Evolutionary conservation across 768 basidiomycete genomes (phyloP).

Genomic region (Rickenella mellea): DNA sequence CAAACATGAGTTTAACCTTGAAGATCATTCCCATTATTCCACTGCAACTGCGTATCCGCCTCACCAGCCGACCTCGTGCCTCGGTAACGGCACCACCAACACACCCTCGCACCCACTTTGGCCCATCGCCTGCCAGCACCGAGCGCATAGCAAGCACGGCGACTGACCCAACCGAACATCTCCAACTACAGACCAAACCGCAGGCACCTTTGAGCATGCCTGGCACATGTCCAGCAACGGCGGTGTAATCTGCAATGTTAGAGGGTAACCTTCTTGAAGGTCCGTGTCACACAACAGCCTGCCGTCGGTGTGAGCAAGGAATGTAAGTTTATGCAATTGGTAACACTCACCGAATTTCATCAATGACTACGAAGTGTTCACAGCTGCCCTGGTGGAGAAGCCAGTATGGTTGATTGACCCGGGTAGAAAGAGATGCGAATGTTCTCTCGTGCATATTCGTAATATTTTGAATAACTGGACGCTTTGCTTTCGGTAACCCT

Average conservation of each 20-base stretch:
- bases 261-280: conserved; percentile 48
- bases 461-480: conserved; percentile 26
- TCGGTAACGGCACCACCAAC: conserved; percentile 43
- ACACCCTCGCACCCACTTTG: conserved; percentile 30
- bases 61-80: conserved; percentile 29
- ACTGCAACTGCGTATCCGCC: no score
- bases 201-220: conserved; percentile 62
- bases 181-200: conserved; percentile 54
- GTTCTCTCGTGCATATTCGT: conserved; percentile 34
- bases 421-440: conserved; percentile 46
- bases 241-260: conserved; percentile 59
- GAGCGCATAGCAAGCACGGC: conserved; percentile 62
- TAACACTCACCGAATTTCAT: conserved; percentile 54
- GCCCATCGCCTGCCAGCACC: conserved; percentile 71
- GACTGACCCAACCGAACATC: conserved; percentile 72
- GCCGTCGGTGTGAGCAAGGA: conserved; percentile 4
- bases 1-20: no score
- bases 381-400: conserved; percentile 74
- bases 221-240: conserved; percentile 54
- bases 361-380: conserved; percentile 68
- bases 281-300: conserved; percentile 58
- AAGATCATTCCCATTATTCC: no score
- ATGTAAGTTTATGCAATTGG: background rate
- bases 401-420: conserved; percentile 74
- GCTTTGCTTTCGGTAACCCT: conserved; percentile 21